Conservation (phyloP, 164 flowering plant genomes). For the Nymphaea colorata region DNA sequence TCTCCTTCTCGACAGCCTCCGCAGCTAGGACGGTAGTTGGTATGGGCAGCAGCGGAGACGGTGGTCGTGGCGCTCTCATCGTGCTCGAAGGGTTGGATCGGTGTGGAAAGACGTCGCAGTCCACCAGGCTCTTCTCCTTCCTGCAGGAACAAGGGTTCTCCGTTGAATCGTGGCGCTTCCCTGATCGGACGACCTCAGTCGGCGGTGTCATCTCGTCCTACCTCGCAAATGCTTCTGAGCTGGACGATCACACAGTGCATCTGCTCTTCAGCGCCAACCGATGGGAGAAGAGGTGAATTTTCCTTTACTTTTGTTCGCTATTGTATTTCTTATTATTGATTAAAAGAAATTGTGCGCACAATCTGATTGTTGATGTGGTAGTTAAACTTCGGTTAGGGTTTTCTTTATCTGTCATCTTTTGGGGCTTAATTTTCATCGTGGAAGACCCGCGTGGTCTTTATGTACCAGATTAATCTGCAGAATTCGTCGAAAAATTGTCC, state of each 20-base stretch:
- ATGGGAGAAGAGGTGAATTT: slow-evolving; percentile 66
- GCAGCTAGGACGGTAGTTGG: slow-evolving; percentile 16
- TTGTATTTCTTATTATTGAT: not conserved
- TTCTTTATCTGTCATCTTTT: not conserved
- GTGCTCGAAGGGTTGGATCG: slow-evolving; percentile 86
- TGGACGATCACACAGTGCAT: slow-evolving; percentile 73
- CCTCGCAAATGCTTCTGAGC: slow-evolving; percentile 49
- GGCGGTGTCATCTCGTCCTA: slow-evolving; percentile 73
- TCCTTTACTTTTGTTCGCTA: not conserved
- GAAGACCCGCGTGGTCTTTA: not conserved
- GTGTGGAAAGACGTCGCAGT: slow-evolving; percentile 67
- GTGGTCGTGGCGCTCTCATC: slow-evolving; percentile 58
- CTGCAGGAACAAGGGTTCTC: slow-evolving; percentile 40
- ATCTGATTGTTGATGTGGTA: not conserved
- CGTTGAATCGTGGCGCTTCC: slow-evolving; percentile 62
- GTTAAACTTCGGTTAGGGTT: not conserved
- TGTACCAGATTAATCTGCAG: not conserved
- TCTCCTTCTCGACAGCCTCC: not conserved
- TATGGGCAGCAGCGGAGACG: slow-evolving; percentile 17
- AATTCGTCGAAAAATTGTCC: too few relatives aligned
- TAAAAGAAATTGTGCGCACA: not conserved
- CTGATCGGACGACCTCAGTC: slow-evolving; percentile 59
- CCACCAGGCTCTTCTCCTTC: slow-evolving; percentile 26
- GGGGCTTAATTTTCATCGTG: not conserved
- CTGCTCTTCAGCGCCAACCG: slow-evolving; percentile 82